A percentile compares a stretch with the other conserved stretches of the same genome.
Conservation (phyloP, 2,329 filamentous ascomycete species). For the Diatrype stigma region DNA sequence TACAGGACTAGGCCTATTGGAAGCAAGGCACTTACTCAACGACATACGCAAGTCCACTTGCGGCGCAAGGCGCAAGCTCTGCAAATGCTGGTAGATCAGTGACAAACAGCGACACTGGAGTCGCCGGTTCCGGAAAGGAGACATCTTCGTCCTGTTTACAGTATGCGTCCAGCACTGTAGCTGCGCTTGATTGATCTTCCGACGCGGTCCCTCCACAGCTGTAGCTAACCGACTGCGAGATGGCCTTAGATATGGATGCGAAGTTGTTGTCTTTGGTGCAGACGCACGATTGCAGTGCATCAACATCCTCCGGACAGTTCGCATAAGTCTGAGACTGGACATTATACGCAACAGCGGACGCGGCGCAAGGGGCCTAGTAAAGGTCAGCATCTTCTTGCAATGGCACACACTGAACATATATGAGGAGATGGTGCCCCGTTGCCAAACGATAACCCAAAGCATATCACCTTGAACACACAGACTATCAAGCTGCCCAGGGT, state of each 20-base stretch:
- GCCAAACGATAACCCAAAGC: too few relatives aligned
- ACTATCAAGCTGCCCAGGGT: too few relatives aligned
- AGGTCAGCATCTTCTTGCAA: not conserved
- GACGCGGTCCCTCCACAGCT: slow-evolving; percentile 43
- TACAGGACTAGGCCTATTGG: not conserved
- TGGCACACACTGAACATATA: not conserved
- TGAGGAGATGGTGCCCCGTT: too few relatives aligned
- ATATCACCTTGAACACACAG: too few relatives aligned
- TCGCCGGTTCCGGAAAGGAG: slow-evolving; percentile 39
- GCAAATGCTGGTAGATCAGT: slow-evolving; percentile 43
- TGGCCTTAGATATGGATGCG: slow-evolving; percentile 31
- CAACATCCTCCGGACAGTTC: slow-evolving; percentile 39
- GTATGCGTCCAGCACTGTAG: slow-evolving; percentile 42
- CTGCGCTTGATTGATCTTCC: slow-evolving; percentile 45
- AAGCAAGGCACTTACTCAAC: slow-evolving; percentile 30
- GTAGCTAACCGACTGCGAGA: slow-evolving; percentile 37
- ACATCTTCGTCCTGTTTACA: slow-evolving; percentile 39
- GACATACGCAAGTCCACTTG: slow-evolving; percentile 33
- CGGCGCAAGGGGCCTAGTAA: slow-evolving; percentile 46
- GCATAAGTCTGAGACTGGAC: slow-evolving; percentile 39
- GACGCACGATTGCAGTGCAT: slow-evolving; percentile 47
- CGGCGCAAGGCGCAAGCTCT: slow-evolving; percentile 41
- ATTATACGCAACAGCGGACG: slow-evolving; percentile 40
- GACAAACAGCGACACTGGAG: slow-evolving; percentile 43
- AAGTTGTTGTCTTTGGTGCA: slow-evolving; percentile 44